These are phyloP conservation scores for Pilasporangium apinafurcum DNA, from an alignment of 352 stramenopile species.

Conservation along the genomic window DNA sequence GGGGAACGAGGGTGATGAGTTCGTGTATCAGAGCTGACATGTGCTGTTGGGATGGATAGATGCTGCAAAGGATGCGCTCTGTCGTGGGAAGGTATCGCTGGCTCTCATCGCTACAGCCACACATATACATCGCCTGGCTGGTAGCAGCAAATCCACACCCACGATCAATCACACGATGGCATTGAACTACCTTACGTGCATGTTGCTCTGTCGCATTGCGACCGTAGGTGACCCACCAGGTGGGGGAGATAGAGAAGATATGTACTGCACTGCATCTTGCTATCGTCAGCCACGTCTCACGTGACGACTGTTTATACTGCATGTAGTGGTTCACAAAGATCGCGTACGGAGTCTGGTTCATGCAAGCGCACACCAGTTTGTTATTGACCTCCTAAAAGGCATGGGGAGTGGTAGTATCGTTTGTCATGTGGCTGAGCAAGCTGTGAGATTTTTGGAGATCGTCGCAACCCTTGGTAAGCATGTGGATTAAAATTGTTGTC, in stretches of 20 bases:
- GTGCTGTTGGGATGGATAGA: conserved; percentile 15
- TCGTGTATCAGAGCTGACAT: neutral
- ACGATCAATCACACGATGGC: conserved; percentile 1
- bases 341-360: conserved; percentile 32
- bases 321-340: conserved; percentile 11
- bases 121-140: no score
- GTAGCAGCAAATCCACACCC: no score
- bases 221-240: conserved; percentile 12
- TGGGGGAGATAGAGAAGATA: neutral
- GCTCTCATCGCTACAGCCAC: conserved; percentile 1
- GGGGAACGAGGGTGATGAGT: neutral
- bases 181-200: conserved; percentile 40
- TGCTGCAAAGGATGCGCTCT: conserved; percentile 33
- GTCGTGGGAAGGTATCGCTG: conserved; percentile 2
- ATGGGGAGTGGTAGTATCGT: conserved; percentile 5
- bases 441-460: conserved; percentile 42
- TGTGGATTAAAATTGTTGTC: neutral
- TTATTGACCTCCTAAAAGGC: conserved; percentile 29
- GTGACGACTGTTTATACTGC: neutral
- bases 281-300: no score
- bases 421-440: conserved; percentile 29
- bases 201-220: conserved; percentile 42
- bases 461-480: conserved; percentile 37
- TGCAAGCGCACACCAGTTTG: conserved; percentile 37
- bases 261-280: neutral